Base-by-base conservation (phyloP, 192 early-diverging fungal genomes). In the Linnemannia schmuckeri region DNA sequence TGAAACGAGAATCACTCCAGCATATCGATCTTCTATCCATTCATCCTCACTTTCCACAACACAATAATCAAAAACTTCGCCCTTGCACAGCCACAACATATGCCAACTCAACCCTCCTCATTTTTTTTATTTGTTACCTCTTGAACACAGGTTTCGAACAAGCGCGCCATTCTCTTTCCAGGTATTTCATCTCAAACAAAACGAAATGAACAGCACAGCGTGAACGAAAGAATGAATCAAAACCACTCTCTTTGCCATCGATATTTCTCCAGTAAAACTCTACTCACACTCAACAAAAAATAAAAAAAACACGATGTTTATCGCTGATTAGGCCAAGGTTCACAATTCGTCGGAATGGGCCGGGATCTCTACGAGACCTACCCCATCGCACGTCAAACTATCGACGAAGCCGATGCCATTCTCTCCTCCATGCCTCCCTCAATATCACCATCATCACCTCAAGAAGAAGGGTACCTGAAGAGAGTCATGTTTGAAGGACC, bases 261-360 rank as follows among this genome's bases (percentile, higher is more conserved):
- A 38, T 30, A 40, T 20, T 73, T 1, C 1, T 75, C 52, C 22
- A 52, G 35, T 27, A n/a, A 8, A 24, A 24, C 52, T 42, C 35
- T 54, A 72, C 35, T 46, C 54, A 66, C 10, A 63, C 4, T 30
- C 61, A 55, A 42, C 3, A 42, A 3, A 42, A 49, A 49, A 49
- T 2, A 49, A 49, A 20, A 47, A 55, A 57, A 12, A 66, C 30
- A 2, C 33, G 1, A 66, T 12, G 7, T 3, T 61, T 57, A 27
- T 57, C 55, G 24, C 24, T 66, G 18, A 33, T 66, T 77, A 91
- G 96, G 96, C n/a, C 96, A 96, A 85, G 96, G 96, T 49, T 94
- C 96, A n/a, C 96, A 96, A 85, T 96, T 92, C 89, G 92, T 96
- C 82, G 97, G 98, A 63, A 99, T 99, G 98, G 97, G 96, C 9